phyloP scores from a whole-genome alignment of 305 asterid species.

The Ajuga reptans region DNA sequence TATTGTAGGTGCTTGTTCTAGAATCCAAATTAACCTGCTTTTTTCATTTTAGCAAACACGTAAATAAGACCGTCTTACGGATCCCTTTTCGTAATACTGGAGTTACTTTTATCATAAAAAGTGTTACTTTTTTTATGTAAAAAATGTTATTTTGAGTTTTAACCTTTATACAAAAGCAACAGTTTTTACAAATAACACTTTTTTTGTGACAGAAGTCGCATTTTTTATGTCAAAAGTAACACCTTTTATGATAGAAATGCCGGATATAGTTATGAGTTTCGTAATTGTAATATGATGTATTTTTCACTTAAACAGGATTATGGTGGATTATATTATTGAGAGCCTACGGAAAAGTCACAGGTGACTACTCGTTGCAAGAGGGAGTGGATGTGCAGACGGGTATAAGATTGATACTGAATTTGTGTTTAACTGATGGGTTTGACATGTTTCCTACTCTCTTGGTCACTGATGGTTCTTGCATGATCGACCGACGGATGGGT shows the following conservation, averaged over 20 bases:
- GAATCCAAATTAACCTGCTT: too few relatives aligned
- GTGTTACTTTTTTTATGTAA: too few relatives aligned
- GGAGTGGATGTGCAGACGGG: constrained; percentile 82
- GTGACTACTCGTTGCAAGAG: constrained; percentile 66
- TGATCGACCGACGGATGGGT: constrained; percentile 88
- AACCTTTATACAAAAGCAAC: too few relatives aligned
- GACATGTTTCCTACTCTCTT: constrained; percentile 82
- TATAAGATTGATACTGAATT: constrained; percentile 50
- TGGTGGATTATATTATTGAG: constrained; percentile 83
- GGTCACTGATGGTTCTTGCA: constrained; percentile 85
- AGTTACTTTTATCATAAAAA: too few relatives aligned
- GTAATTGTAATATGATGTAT: neutral
- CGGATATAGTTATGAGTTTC: neutral
- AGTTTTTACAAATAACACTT: too few relatives aligned
- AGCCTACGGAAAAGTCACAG: constrained; percentile 76
- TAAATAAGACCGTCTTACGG: too few relatives aligned
- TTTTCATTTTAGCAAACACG: too few relatives aligned
- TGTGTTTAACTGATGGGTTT: constrained; percentile 70
- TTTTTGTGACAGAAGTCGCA: too few relatives aligned
- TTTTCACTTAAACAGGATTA: constrained; percentile 37
- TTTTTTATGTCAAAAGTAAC: too few relatives aligned
- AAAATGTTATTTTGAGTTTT: too few relatives aligned
- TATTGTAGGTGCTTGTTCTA: too few relatives aligned
- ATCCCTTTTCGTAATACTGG: too few relatives aligned
- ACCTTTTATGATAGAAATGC: neutral